phyloP scores from a whole-genome alignment of 352 stramenopile species.

The Plasmopara halstedii region DNA sequence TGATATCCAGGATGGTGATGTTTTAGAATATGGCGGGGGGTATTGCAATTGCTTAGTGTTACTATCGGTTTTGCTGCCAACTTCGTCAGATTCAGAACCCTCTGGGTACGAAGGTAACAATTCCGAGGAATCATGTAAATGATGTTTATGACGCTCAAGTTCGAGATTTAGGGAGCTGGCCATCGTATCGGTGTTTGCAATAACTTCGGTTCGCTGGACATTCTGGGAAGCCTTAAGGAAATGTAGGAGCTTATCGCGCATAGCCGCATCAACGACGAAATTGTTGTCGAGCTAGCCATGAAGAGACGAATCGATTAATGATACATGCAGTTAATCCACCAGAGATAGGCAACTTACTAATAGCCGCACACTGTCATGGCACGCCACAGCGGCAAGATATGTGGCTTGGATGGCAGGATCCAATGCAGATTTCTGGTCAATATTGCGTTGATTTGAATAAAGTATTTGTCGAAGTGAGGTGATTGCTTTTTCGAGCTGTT shows the following conservation, averaged over 20 bases:
- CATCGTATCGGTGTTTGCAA: background rate
- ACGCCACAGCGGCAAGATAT: slow-evolving; percentile 30
- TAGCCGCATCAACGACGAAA: slow-evolving; percentile 19
- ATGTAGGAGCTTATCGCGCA: slow-evolving; percentile 22
- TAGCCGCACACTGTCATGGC: slow-evolving; percentile 26
- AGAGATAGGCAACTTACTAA: slow-evolving; percentile 32
- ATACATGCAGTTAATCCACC: too few relatives aligned
- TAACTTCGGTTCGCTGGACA: slow-evolving; percentile 8
- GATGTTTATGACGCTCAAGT: too few relatives aligned
- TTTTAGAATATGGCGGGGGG: slow-evolving; percentile 28
- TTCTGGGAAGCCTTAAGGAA: slow-evolving; percentile 28
- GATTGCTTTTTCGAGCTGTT: slow-evolving; percentile 21
- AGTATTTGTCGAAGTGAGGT: slow-evolving; percentile 11
- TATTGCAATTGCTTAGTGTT: slow-evolving; percentile 11
- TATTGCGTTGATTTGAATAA: slow-evolving; percentile 12
- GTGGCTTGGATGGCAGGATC: slow-evolving; percentile 28
- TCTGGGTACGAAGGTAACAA: slow-evolving; percentile 39
- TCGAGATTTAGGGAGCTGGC: background rate
- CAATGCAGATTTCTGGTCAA: background rate
- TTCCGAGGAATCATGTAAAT: too few relatives aligned
- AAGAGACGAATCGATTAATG: background rate
- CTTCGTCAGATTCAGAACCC: slow-evolving; percentile 11
- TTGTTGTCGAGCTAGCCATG: slow-evolving; percentile 19
- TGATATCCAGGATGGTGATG: slow-evolving; percentile 23
- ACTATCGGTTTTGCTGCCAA: slow-evolving; percentile 5